phyloP scores from a whole-genome alignment of 2,329 filamentous ascomycete genomes.

The Diaporthe sp. region DNA sequence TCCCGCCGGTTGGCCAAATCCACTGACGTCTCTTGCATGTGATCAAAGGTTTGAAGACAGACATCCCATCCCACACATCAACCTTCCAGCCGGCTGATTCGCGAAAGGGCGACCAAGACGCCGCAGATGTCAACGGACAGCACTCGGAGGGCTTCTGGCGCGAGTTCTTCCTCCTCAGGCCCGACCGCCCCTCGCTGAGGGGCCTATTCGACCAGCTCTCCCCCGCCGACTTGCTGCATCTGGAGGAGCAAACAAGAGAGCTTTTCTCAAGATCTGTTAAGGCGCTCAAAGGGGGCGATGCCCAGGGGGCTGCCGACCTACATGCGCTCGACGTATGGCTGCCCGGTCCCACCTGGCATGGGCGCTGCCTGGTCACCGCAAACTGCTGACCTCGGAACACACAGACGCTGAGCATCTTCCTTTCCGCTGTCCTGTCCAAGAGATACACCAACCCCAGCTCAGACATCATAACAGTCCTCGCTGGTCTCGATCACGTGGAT shows the following conservation, averaged over 20 bases:
- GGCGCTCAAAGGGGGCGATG: conserved; percentile 70
- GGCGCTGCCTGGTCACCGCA: neutral
- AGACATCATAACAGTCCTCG: conserved; percentile 90
- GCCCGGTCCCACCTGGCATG: neutral
- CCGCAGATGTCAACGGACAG: conserved; percentile 70
- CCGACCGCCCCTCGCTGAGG: conserved; percentile 77
- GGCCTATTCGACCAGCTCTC: conserved; percentile 75
- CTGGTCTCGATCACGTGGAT: conserved; percentile 90
- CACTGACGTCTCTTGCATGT: conserved; percentile 31
- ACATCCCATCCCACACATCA: conserved; percentile 19
- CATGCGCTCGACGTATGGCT: conserved; percentile 82
- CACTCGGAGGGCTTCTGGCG: conserved; percentile 93
- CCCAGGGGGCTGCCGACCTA: conserved; percentile 71
- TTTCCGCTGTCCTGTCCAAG: conserved; percentile 84
- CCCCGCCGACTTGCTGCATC: conserved; percentile 79
- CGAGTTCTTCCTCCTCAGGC: conserved; percentile 92
- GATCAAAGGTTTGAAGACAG: conserved; percentile 31
- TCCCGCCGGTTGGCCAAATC: neutral
- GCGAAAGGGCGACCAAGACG: conserved; percentile 50
- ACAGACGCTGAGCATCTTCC: conserved; percentile 89
- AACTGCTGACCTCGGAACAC: conserved; percentile 47
- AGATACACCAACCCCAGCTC: conserved; percentile 95
- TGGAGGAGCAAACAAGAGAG: conserved; percentile 82
- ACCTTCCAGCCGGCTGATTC: conserved; percentile 23
- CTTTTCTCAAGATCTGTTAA: conserved; percentile 80